Percentiles rank a stretch among this genome's conserved stretches.
These are phyloP conservation scores for Candida tropicalis DNA, from an alignment of 1,139 yeast genomes.

Conservation along the genomic window DNA sequence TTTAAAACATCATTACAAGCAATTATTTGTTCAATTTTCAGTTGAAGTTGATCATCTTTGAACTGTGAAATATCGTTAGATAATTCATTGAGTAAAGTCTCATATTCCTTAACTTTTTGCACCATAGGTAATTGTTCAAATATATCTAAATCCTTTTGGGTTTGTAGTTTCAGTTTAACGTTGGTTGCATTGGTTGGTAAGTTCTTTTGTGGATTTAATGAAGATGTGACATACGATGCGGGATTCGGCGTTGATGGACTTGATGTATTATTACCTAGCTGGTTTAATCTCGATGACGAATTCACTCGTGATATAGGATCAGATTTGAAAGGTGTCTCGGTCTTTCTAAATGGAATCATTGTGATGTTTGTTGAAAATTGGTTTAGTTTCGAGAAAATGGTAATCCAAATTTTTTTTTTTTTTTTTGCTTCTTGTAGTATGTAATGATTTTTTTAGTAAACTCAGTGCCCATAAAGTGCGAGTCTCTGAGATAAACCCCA, in stretches of 20 bases:
- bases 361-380: slow-evolving; percentile 7
- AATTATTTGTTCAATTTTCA: slow-evolving; percentile 30
- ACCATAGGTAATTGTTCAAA: slow-evolving; percentile 37
- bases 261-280: slow-evolving; percentile 16
- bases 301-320: slow-evolving; percentile 39
- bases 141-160: slow-evolving; percentile 26
- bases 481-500: no score
- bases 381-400: no score
- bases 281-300: slow-evolving; percentile 36
- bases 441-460: no score
- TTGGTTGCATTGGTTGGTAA: slow-evolving; percentile 26
- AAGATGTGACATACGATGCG: slow-evolving; percentile 32
- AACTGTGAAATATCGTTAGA: slow-evolving; percentile 37
- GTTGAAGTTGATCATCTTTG: slow-evolving; percentile 32
- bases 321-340: slow-evolving; percentile 24
- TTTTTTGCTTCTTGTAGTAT: no score
- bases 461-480: no score
- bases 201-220: slow-evolving; percentile 41
- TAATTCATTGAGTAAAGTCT: slow-evolving; percentile 20
- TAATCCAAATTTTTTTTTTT: no score
- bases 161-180: slow-evolving; percentile 20
- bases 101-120: slow-evolving; percentile 19
- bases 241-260: slow-evolving; percentile 34
- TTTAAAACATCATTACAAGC: slow-evolving; percentile 30
- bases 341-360: slow-evolving; percentile 25